Evolutionary conservation across 177 flowering plant genomes (phyloP), one percentile per base, ranked within the genome.

Genomic region (Vitis hybrid): DNA sequence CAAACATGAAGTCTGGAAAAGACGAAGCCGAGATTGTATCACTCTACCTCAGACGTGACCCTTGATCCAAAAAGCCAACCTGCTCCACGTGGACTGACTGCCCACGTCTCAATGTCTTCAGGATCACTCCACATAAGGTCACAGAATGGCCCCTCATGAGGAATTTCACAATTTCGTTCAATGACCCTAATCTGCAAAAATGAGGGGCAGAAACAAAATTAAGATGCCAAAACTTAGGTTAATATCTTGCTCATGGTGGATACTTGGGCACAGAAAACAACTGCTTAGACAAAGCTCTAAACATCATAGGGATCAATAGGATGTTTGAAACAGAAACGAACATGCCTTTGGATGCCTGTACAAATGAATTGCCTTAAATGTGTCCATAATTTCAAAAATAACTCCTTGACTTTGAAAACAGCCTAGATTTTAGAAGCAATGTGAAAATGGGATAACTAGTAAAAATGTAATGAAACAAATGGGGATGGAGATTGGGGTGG

Each of bases 31-130:
- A 10, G 15, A 34, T 20, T 15, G 68, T 13, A 63, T 59, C 4
- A 56, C 13, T 12, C 48, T 78, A 91, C 99, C 97, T 95, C 99
- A 67, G 97, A 75, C 19, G 99, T 95, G 70, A 95, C 99, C 78
- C 98, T 87, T 34, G 99, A 91, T 62, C 99, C 99, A 80, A 95
- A 95, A 59, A 95, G 98, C 99, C 99, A 95, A 62, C 99, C 99
- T 62, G 99, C 99, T 72, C 98, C 99, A 0, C 99, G 90, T 15
- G 98, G 99, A 85, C 99, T 95, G 39, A 95, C 99, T 63, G 98
- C 97, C 99, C 99, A 95, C 73, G 94, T 90, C 76, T 90, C 91
- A 71, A 87, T 87, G 70, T 87, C 91, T 80, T 87, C 90, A 69
- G 93, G 93, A 61, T 89, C 93, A 82, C 93, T 89, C 94, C 94